Conservation (phyloP, 495 filamentous ascomycete genomes). For the Aspergillus indologenus region DNA sequence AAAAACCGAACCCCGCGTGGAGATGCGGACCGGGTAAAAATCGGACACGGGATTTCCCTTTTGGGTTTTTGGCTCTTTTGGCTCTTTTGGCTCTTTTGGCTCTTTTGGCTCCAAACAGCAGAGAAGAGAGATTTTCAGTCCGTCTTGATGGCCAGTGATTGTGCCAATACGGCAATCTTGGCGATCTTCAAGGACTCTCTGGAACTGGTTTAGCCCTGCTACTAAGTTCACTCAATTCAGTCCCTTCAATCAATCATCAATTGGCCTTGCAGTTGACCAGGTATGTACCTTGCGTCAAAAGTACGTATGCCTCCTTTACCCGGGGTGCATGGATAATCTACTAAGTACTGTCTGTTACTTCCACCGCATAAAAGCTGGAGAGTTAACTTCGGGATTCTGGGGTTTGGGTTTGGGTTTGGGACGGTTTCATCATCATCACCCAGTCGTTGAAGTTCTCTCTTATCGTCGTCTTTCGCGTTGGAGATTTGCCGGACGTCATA, state of each 20-base stretch:
- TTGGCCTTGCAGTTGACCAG: background rate
- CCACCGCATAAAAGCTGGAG: slow-evolving; percentile 1
- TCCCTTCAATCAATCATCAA: background rate
- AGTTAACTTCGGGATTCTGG: slow-evolving; percentile 1
- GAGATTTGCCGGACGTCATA: slow-evolving; percentile 23
- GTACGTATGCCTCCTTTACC: slow-evolving; percentile 2
- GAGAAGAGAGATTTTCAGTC: too few relatives aligned
- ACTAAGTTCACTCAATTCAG: background rate
- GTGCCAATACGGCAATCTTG: background rate
- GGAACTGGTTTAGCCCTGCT: too few relatives aligned
- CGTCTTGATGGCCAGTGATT: background rate
- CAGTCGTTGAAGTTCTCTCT: slow-evolving; percentile 13
- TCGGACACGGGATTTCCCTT: background rate
- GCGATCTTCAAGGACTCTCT: too few relatives aligned
- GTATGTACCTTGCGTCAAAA: slow-evolving; percentile 8
- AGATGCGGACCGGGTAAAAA: slow-evolving; percentile 20
- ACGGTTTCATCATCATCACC: slow-evolving; percentile 15
- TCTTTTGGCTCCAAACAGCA: too few relatives aligned
- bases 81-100: too few relatives aligned
- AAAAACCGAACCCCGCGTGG: slow-evolving; percentile 13
- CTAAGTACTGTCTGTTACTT: too few relatives aligned
- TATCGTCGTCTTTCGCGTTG: background rate
- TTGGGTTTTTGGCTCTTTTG: too few relatives aligned
- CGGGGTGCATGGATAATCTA: slow-evolving; percentile 6
- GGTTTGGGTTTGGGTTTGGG: too few relatives aligned